Conservation (phyloP, 441 rosid genomes). For the Adansonia rubrostipa region DNA sequence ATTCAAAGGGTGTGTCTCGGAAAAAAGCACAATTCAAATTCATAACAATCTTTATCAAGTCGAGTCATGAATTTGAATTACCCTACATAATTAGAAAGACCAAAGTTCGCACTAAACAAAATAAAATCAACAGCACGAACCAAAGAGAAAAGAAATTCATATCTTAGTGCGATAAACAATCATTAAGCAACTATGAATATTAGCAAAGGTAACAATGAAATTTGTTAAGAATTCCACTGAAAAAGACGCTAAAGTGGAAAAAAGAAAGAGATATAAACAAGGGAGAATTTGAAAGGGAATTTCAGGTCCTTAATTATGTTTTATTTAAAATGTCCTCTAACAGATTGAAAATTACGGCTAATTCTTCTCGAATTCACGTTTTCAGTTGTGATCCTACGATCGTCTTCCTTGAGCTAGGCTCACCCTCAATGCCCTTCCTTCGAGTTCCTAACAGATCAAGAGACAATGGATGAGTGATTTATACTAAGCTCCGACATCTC, state of each 20-base stretch:
- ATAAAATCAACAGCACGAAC: background rate
- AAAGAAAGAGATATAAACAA: background rate
- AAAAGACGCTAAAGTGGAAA: background rate
- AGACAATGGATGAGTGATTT: background rate
- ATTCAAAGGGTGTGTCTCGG: too few species aligned
- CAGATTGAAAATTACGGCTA: conserved; percentile 8
- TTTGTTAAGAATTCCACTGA: background rate
- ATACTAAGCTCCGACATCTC: too few species aligned
- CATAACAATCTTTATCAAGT: too few species aligned
- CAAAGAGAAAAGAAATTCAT: background rate
- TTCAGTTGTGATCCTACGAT: conserved; percentile 33
- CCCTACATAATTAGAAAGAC: too few species aligned
- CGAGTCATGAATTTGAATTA: too few species aligned
- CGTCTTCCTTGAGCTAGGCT: conserved; percentile 72
- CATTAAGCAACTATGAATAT: background rate
- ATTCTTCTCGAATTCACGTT: conserved; percentile 15
- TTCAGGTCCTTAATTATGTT: background rate
- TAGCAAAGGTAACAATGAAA: background rate
- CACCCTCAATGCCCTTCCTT: conserved; percentile 76
- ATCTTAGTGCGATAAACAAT: background rate
- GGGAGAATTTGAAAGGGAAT: conserved; percentile 12
- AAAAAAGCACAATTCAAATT: too few species aligned
- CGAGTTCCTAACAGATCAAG: conserved; percentile 54
- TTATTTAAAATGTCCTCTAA: background rate
- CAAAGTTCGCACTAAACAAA: too few species aligned